These are phyloP conservation scores for Micractinium sp. DNA, from an alignment of 139 green algal genomes.

Conservation along the genomic window DNA sequence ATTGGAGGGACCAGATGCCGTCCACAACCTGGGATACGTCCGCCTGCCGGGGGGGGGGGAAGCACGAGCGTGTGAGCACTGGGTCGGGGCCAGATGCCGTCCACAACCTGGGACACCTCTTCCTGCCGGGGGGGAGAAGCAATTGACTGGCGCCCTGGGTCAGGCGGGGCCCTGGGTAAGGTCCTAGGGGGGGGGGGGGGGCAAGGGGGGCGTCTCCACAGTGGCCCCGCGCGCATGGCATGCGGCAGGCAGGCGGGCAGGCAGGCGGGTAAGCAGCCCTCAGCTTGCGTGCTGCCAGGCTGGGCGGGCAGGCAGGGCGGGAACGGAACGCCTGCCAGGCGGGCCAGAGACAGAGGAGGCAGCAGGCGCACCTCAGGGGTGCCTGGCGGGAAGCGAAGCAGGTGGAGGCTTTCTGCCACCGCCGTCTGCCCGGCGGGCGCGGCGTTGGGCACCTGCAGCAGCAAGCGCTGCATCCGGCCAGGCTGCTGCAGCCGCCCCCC, in stretches of 20 bases:
- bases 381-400: background rate
- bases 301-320: background rate
- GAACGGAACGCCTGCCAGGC: too few relatives aligned
- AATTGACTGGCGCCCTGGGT: too few relatives aligned
- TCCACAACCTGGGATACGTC: background rate
- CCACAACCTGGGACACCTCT: too few relatives aligned
- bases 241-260: background rate
- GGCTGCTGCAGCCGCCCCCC: background rate
- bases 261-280: background rate
- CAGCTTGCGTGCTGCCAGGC: background rate
- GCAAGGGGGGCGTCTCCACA: too few relatives aligned
- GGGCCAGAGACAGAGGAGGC: background rate
- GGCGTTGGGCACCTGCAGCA: background rate
- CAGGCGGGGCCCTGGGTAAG: too few relatives aligned
- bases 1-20: conserved; percentile 49
- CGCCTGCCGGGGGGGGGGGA: background rate
- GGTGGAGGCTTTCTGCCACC: conserved; percentile 18
- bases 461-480: background rate
- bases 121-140: background rate
- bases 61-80: background rate
- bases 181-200: too few relatives aligned
- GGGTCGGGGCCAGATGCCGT: background rate
- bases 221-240: too few relatives aligned
- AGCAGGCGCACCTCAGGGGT: background rate
- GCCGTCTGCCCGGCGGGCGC: background rate